These are phyloP conservation scores for Vicia sativa DNA, from an alignment of 306 rosid species.

Conservation along the genomic window DNA sequence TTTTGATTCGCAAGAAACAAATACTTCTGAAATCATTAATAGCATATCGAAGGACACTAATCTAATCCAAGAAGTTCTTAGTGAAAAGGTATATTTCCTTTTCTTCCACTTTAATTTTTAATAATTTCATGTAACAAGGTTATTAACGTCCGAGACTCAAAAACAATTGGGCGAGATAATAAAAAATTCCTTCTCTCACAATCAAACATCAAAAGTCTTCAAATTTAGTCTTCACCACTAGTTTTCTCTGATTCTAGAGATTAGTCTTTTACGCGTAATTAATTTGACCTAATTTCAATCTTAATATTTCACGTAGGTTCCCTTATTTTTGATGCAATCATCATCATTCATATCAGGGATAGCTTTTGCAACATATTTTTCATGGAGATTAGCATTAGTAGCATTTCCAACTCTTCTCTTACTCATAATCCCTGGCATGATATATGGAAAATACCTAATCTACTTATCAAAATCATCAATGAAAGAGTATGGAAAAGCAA, in stretches of 20 bases:
- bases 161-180: no score
- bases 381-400: constrained; percentile 78
- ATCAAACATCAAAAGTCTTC: no score
- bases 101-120: background rate
- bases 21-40: constrained; percentile 76
- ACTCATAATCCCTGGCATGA: constrained; percentile 84
- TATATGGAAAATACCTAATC: constrained; percentile 80
- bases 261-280: no score
- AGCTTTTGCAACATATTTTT: constrained; percentile 70
- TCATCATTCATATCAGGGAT: constrained; percentile 85
- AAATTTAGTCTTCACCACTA: no score
- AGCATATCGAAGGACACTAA: constrained; percentile 88
- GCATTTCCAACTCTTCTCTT: constrained; percentile 83
- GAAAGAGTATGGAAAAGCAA: constrained; percentile 72
- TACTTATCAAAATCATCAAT: constrained; percentile 56
- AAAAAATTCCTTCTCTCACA: no score
- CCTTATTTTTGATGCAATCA: constrained; percentile 80
- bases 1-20: constrained; percentile 87
- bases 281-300: background rate
- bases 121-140: no score
- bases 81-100: constrained; percentile 69
- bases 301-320: constrained; percentile 55
- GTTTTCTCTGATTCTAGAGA: no score
- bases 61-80: constrained; percentile 86
- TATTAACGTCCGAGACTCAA: no score